phyloP scores from a whole-genome alignment of 1,139 yeast genomes.

The Meyerozyma athensensis region DNA sequence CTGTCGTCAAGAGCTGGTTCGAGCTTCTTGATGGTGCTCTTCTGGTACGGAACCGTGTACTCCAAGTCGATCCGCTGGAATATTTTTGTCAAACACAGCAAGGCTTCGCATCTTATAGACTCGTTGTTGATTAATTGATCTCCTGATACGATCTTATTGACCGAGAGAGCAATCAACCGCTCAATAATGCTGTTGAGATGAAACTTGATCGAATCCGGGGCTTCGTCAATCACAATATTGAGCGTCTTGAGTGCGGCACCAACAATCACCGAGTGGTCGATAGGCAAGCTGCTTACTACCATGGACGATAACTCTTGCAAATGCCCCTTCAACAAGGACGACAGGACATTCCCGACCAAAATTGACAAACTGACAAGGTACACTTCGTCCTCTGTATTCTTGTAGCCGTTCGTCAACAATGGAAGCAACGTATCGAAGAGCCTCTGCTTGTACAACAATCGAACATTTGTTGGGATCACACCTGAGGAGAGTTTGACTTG shows the following conservation, averaged over 20 bases:
- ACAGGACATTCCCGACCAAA: conserved; percentile 61
- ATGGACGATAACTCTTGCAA: conserved; percentile 64
- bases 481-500: not conserved
- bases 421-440: conserved; percentile 58
- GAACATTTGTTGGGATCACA: conserved; percentile 48
- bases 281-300: conserved; percentile 57
- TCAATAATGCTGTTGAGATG: conserved; percentile 59
- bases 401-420: conserved; percentile 37
- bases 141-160: conserved; percentile 18
- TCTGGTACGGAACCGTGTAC: conserved; percentile 48
- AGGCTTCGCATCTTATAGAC: conserved; percentile 50
- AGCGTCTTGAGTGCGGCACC: conserved; percentile 59
- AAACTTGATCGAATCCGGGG: conserved; percentile 42
- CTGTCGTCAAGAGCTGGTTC: conserved; percentile 63
- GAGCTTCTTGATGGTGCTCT: conserved; percentile 45
- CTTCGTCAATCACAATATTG: conserved; percentile 48
- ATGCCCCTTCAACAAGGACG: conserved; percentile 56
- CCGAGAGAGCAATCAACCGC: conserved; percentile 39
- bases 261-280: conserved; percentile 44
- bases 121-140: conserved; percentile 25
- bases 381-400: conserved; percentile 21
- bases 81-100: conserved; percentile 51
- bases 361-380: conserved; percentile 64
- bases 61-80: conserved; percentile 36
- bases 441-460: conserved; percentile 72